phyloP scores from a whole-genome alignment of 2,329 filamentous ascomycete species.

The Fusarium dlaminii region DNA sequence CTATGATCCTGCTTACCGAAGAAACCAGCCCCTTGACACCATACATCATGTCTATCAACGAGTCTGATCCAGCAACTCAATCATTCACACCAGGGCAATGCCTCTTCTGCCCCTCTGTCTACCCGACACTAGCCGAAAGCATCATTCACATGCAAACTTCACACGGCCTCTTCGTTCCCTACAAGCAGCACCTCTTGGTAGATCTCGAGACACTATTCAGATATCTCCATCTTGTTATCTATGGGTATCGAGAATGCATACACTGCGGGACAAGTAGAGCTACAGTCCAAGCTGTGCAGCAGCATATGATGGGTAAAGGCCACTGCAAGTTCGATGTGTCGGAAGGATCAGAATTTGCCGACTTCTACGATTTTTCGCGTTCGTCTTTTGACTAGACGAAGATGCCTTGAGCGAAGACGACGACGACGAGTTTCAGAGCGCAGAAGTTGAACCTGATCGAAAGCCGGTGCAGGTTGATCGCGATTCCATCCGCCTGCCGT shows the following conservation, averaged over 20 bases:
- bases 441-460: accelerated
- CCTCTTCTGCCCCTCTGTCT: background rate
- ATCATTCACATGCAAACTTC: slow-evolving; percentile 5
- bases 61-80: background rate
- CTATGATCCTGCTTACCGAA: background rate
- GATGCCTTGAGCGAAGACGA: accelerated
- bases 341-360: background rate
- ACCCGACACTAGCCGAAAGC: background rate
- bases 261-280: background rate
- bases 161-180: background rate
- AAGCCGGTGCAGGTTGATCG: background rate
- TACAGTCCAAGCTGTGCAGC: background rate
- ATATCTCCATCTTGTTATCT: background rate
- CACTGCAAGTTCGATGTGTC: slow-evolving; percentile 16
- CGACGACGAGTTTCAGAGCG: accelerated
- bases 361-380: slow-evolving; percentile 5
- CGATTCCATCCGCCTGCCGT: background rate
- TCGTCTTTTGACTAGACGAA: accelerated
- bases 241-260: background rate
- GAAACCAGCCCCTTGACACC: background rate
- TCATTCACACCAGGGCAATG: background rate
- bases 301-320: slow-evolving; percentile 8
- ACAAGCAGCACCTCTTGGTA: background rate
- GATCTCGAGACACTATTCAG: background rate
- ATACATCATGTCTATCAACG: background rate